Evolutionary conservation across 805 yeast genomes (phyloP), one percentile per base, ranked within the genome.

Genomic region (Saccharomyces eubayanus): DNA sequence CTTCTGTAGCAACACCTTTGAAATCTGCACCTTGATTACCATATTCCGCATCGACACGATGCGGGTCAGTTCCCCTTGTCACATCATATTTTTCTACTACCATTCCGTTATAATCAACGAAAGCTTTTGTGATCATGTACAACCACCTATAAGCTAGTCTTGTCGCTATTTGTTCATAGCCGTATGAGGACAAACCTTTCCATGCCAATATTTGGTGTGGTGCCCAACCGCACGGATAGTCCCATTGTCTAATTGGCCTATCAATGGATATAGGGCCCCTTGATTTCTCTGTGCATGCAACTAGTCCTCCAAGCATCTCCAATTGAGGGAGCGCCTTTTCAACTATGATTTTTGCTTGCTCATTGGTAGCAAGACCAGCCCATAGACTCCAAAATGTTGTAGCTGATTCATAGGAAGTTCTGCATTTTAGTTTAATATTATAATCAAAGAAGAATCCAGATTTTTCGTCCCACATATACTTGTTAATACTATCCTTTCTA

Each of bases 151-250:
- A 87, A 1, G 85, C 83, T 54, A 92, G 72, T 56, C 98, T 73
- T 53, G 84, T 76, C 1, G 92, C 84, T 16, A 80, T 80, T 3
- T 77, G 81, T 2, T 67, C 68, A 64, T 76, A 87, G 0, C 91
- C 94, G 66, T 92, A 94, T 51, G 83, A 79, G 29, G 68, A 62
- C 31, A 92, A 75, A 0, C 97, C 98, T 47, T 79, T 80, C 99
- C 99, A 92, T 1, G 96, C 92, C 52, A 92, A 69, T 16, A 92
- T 88, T 70, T 92, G 99, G 67, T 94, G 98, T 2, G 99, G 98
- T 0, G 98, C 97, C 99, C 99, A 92, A 1, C 98, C 98, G 65
- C 74, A 89, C 1, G 99, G 99, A 69, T 85, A 94, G 69, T 92
- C 99, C 99, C 99, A 92, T 72, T 92, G 99, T 68, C 98, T 77